Percentiles rank a stretch among this genome's conserved stretches.
These are phyloP conservation scores for Fusarium longipes DNA, from an alignment of 2,329 filamentous ascomycete species.

Conservation along the genomic window DNA sequence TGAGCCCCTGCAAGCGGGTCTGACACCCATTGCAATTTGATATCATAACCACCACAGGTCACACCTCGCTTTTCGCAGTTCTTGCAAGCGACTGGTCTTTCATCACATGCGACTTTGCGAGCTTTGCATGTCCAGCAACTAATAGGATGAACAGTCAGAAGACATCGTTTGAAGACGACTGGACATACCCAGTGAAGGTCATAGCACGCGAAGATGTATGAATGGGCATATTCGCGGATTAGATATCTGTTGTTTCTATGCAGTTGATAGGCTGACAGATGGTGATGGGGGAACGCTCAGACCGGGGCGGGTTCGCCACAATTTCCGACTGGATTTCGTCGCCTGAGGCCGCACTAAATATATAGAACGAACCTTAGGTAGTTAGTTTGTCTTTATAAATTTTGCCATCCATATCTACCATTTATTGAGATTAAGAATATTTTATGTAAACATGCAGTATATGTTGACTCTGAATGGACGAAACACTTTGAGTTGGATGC, in stretches of 20 bases:
- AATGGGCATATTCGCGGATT: not conserved
- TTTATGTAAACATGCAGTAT: no score
- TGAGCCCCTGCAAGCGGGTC: not conserved
- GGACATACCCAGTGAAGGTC: not conserved
- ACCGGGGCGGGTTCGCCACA: not conserved
- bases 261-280: not conserved
- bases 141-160: not conserved
- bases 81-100: not conserved
- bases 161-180: not conserved
- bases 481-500: no score
- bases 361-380: not conserved
- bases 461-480: no score
- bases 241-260: not conserved
- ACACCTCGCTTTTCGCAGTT: conserved; percentile 7
- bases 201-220: not conserved
- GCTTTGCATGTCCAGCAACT: conserved; percentile 8
- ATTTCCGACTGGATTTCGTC: not conserved
- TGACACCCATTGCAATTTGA: not conserved
- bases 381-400: no score
- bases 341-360: not conserved
- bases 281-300: not conserved
- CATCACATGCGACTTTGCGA: not conserved
- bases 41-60: not conserved
- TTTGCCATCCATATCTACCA: no score
- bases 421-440: no score